phyloP scores from a whole-genome alignment of 2,329 filamentous ascomycete species.

The Colletotrichum lupini region DNA sequence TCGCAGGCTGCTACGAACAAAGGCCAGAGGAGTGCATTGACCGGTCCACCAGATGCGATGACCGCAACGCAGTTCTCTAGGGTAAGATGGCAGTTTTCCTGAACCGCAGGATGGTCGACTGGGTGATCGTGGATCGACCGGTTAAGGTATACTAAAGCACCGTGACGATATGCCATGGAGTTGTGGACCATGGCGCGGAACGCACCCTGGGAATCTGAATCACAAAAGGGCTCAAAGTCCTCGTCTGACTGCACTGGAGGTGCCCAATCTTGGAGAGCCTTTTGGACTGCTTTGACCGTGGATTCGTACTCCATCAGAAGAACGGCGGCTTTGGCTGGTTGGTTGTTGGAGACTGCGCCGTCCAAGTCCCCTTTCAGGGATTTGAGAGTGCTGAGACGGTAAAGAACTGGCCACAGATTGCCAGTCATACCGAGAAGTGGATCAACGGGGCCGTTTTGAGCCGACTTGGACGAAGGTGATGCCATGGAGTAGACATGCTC shows the following conservation, averaged over 20 bases:
- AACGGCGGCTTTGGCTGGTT: neutral
- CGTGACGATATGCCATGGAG: neutral
- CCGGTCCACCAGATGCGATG: conserved; percentile 65
- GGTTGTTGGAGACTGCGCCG: neutral
- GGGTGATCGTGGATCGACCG: neutral
- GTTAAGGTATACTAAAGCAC: neutral
- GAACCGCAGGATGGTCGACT: conserved; percentile 57
- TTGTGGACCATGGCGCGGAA: neutral
- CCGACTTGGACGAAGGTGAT: neutral
- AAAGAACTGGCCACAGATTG: neutral
- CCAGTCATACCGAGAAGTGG: neutral
- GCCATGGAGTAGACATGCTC: neutral
- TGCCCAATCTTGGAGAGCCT: neutral
- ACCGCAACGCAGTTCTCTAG: conserved; percentile 65
- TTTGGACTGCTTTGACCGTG: neutral
- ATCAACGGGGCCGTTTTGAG: neutral
- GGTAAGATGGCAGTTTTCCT: conserved; percentile 61
- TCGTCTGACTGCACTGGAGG: neutral
- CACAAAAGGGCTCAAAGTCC: neutral
- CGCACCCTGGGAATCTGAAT: neutral
- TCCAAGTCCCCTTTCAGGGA: neutral
- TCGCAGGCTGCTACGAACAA: conserved; percentile 72
- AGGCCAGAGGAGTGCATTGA: conserved; percentile 72
- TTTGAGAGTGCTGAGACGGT: neutral
- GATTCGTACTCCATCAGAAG: neutral